Conservation (phyloP, 495 filamentous ascomycete genomes). For the Tuber melanosporum region DNA sequence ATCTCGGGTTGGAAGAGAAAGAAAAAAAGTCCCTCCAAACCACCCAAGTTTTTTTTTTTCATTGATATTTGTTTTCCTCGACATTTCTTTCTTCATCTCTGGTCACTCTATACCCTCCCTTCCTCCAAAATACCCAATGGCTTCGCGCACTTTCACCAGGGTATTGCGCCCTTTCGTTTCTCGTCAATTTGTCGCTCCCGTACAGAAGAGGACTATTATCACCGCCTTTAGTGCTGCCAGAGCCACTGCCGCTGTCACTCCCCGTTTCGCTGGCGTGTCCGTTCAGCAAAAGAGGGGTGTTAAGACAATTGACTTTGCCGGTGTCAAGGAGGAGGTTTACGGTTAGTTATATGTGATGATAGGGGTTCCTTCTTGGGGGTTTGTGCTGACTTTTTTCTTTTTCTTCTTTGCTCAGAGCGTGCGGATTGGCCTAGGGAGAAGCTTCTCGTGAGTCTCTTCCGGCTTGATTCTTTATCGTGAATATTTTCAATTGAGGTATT, state of each 20-base stretch:
- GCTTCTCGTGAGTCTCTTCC: conserved; percentile 63
- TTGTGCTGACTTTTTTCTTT: conserved; percentile 18
- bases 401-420: conserved; percentile 59
- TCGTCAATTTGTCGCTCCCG: conserved; percentile 62
- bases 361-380: conserved; percentile 17
- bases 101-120: neutral
- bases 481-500: conserved; percentile 7
- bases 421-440: conserved; percentile 97
- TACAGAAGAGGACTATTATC: conserved; percentile 64
- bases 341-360: conserved; percentile 50
- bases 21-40: neutral
- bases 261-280: conserved; percentile 48
- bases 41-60: neutral
- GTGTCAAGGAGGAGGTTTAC: conserved; percentile 83
- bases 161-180: conserved; percentile 68
- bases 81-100: neutral
- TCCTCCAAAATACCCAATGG: conserved; percentile 55
- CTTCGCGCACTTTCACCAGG: conserved; percentile 73
- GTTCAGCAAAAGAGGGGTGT: conserved; percentile 62
- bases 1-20: neutral
- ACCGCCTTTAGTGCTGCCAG: conserved; percentile 57
- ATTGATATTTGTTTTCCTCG: neutral
- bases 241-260: conserved; percentile 51
- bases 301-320: conserved; percentile 93
- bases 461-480: conserved; percentile 7